Evolutionary conservation across 164 flowering plant species (phyloP).

Genomic region (Magnolia kwangsiensis): DNA sequence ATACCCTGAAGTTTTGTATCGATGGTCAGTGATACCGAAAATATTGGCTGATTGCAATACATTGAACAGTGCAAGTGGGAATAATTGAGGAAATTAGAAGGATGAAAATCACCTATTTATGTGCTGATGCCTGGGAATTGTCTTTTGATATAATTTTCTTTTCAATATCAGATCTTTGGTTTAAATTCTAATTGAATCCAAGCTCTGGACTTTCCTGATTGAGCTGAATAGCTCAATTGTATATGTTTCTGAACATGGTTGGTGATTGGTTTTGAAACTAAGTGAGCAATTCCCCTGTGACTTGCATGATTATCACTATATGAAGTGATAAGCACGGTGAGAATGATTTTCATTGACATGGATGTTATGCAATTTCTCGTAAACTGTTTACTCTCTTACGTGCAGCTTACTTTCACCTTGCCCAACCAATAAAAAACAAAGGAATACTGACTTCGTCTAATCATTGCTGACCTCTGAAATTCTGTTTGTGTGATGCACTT

Average conservation of each 20-base stretch:
- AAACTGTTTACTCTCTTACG: background rate
- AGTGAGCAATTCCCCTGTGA: background rate
- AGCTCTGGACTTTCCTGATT: conserved; percentile 3
- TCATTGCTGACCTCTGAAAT: background rate
- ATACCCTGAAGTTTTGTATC: too few species aligned
- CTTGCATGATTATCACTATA: background rate
- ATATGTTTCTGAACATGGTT: too few species aligned
- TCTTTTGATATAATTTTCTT: too few species aligned
- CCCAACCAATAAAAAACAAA: background rate
- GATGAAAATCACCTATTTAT: too few species aligned
- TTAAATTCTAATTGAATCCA: background rate
- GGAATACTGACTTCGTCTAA: background rate
- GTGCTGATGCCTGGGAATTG: too few species aligned
- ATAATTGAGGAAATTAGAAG: too few species aligned
- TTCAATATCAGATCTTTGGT: background rate
- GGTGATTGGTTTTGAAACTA: too few species aligned
- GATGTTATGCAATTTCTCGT: background rate
- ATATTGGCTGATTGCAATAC: too few species aligned
- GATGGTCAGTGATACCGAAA: too few species aligned
- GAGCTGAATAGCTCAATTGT: background rate
- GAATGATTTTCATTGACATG: background rate
- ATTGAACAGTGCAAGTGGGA: too few species aligned
- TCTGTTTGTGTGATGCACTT: conserved; percentile 5
- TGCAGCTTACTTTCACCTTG: background rate
- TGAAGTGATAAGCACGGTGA: background rate